Evolutionary conservation across 352 stramenopile genomes (phyloP).

Genomic region (Phytophthora agathidicida): DNA sequence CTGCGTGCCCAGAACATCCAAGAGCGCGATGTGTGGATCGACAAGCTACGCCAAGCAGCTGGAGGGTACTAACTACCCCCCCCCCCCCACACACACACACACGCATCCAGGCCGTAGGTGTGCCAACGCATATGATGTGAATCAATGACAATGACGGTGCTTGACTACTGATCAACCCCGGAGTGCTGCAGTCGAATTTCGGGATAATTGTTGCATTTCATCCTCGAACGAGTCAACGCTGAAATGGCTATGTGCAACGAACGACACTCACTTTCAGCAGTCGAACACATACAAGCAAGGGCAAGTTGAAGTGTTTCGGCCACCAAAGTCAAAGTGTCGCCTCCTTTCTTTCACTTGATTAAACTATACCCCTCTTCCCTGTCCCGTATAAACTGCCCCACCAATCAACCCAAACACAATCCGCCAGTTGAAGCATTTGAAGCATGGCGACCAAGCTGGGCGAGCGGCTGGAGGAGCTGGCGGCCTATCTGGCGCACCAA

Average conservation of each 20-base stretch:
- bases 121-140: slow-evolving; percentile 1
- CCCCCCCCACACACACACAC: too few species aligned
- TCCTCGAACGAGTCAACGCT: neutral
- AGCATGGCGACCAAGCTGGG: slow-evolving; percentile 49
- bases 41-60: slow-evolving; percentile 67
- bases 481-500: slow-evolving; percentile 60
- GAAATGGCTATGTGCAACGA: slow-evolving; percentile 1
- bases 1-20: slow-evolving; percentile 84
- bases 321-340: too few species aligned
- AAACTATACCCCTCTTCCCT: too few species aligned
- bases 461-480: slow-evolving; percentile 67
- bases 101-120: too few species aligned
- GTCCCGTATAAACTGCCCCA: slow-evolving; percentile 1
- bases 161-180: slow-evolving; percentile 9
- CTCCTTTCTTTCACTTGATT: too few species aligned
- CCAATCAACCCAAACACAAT: slow-evolving; percentile 1
- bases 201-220: neutral
- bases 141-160: slow-evolving; percentile 6
- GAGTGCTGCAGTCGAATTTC: neutral
- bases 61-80: slow-evolving; percentile 51
- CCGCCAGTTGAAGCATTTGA: slow-evolving; percentile 19
- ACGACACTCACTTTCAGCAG: too few species aligned
- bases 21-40: slow-evolving; percentile 83
- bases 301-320: too few species aligned
- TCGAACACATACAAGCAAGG: too few species aligned